Percentiles rank a stretch among this genome's conserved stretches.
These are phyloP conservation scores for Phytopythium montanum DNA, from an alignment of 352 stramenopile species.

Conservation along the genomic window DNA sequence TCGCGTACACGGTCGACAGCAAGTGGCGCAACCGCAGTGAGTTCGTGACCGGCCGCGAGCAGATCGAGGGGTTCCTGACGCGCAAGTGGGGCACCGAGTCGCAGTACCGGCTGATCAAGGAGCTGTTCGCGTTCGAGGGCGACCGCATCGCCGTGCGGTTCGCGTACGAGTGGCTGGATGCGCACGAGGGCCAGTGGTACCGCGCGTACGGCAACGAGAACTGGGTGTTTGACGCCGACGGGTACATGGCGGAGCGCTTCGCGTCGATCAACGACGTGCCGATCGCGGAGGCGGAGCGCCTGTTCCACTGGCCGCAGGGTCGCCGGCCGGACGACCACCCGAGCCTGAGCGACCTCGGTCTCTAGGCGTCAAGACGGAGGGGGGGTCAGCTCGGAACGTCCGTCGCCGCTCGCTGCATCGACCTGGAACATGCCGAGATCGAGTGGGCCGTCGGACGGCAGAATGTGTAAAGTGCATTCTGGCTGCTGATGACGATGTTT, in stretches of 20 bases:
- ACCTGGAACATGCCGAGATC: no score
- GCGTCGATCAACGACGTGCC: slow-evolving; percentile 86
- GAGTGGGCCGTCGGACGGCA: no score
- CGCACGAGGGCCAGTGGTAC: slow-evolving; percentile 56
- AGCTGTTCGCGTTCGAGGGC: slow-evolving; percentile 76
- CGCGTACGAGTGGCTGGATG: slow-evolving; percentile 80
- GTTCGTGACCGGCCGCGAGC: slow-evolving; percentile 68
- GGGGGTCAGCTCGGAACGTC: no score
- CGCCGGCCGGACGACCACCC: slow-evolving; percentile 45
- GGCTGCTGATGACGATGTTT: background rate
- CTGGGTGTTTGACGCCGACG: slow-evolving; percentile 83
- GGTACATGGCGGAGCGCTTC: slow-evolving; percentile 83
- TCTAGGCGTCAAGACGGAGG: slow-evolving; percentile 13
- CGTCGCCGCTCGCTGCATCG: no score
- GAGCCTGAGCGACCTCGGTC: slow-evolving; percentile 27
- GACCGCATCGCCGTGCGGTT: slow-evolving; percentile 89
- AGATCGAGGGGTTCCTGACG: slow-evolving; percentile 77
- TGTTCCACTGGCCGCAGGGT: slow-evolving; percentile 57
- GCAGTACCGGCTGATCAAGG: slow-evolving; percentile 89
- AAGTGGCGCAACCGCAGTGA: slow-evolving; percentile 82
- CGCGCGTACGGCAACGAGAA: slow-evolving; percentile 89
- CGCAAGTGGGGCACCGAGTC: slow-evolving; percentile 72
- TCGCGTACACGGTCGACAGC: slow-evolving; percentile 82
- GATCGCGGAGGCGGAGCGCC: slow-evolving; percentile 67
- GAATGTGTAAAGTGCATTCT: background rate